Conservation (phyloP, 371 early-diverging fungal species). For the Mucor irregularis region DNA sequence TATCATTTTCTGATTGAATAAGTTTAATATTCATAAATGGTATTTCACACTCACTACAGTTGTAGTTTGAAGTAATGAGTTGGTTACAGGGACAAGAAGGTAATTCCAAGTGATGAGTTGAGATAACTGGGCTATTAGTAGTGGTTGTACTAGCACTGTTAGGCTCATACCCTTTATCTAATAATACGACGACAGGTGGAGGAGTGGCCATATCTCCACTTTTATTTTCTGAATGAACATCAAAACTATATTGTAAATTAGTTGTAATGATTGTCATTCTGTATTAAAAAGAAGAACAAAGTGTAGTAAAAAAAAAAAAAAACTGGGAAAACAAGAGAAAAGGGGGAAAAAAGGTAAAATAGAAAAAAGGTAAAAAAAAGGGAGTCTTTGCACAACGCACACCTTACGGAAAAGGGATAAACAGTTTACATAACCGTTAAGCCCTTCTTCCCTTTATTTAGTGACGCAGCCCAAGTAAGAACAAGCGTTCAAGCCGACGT, state of each 20-base stretch:
- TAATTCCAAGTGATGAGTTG: neutral
- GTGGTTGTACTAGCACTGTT: conserved; percentile 17
- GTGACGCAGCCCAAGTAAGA: no score
- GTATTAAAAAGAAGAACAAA: neutral
- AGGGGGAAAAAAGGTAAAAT: neutral
- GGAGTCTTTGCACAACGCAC: no score
- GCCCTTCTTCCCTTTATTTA: no score
- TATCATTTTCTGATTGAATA: neutral
- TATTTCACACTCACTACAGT: conserved; percentile 5
- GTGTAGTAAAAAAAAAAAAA: neutral
- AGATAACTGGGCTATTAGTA: conserved; percentile 20
- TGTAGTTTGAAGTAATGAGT: neutral
- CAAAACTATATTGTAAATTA: neutral
- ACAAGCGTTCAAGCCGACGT: no score
- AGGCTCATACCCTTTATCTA: conserved; percentile 11
- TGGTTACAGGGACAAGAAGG: conserved; percentile 12
- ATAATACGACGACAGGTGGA: neutral
- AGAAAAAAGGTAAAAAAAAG: neutral
- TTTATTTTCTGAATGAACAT: neutral
- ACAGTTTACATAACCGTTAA: no score
- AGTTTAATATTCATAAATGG: neutral
- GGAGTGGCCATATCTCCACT: no score
- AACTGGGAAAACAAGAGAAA: conserved; percentile 1
- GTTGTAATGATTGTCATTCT: neutral
- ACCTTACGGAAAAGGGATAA: conserved; percentile 7